Conservation (phyloP, 768 basidiomycete species). For the Suillus subaureus region DNA sequence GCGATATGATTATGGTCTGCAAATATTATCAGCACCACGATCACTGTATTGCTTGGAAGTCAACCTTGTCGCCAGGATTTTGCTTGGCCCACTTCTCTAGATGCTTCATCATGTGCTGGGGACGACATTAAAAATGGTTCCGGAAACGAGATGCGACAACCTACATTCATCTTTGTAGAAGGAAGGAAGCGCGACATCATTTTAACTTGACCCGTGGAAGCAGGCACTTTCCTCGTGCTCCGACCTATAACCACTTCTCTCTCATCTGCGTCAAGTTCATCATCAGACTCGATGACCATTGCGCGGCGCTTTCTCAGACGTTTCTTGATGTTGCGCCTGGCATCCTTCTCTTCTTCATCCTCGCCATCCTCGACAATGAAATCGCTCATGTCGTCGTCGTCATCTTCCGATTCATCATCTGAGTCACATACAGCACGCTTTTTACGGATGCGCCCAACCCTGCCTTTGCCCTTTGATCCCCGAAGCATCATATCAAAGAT, state of each 20-base stretch:
- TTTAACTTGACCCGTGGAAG: constrained; percentile 40
- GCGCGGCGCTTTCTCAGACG: constrained; percentile 39
- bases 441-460: constrained; percentile 25
- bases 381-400: constrained; percentile 48
- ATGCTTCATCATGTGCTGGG: constrained; percentile 61
- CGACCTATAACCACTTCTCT: constrained; percentile 44
- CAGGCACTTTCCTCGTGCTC: constrained; percentile 28
- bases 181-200: constrained; percentile 60
- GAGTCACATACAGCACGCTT: constrained; percentile 27
- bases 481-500: constrained; percentile 18
- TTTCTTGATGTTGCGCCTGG: constrained; percentile 39
- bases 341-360: constrained; percentile 57
- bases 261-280: constrained; percentile 43
- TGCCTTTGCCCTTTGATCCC: constrained; percentile 22
- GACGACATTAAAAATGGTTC: background rate
- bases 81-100: constrained; percentile 47
- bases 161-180: constrained; percentile 76
- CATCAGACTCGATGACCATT: constrained; percentile 48
- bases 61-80: constrained; percentile 60
- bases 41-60: background rate
- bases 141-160: constrained; percentile 9
- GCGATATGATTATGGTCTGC: constrained; percentile 66
- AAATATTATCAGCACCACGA: constrained; percentile 8
- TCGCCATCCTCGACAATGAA: constrained; percentile 57
- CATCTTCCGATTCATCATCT: constrained; percentile 28